Evolutionary conservation across 2,329 filamentous ascomycete species (phyloP), one percentile per base, ranked within the genome.

Genomic region (Ophiostoma sp.): DNA sequence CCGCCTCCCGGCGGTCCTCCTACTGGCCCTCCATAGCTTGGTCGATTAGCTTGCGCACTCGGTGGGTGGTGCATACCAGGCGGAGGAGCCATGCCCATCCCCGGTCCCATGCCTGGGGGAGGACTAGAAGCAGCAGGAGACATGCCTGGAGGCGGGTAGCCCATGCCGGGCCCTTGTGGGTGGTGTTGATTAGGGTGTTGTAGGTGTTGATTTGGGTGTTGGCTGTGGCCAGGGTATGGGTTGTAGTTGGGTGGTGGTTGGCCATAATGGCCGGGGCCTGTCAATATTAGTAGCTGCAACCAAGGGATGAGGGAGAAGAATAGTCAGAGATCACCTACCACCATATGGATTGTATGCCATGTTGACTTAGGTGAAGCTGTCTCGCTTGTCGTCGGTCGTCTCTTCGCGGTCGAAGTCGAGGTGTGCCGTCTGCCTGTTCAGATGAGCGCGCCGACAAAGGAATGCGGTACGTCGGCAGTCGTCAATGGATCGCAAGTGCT

Each of bases 61-160:
- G 89, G 93, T 80, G 90, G 86, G 85, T 92, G 92, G 80, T 92
- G 91, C 82, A 95, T 89, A 82, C 93, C 93, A 74, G 92, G 92
- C 77, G 92, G 90, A 79, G 91, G 89, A 81, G 88, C 90, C 81
- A 94, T 93, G 81, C 94, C 94, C 82, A 95, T 89, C 82, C 92
- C 93, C 73, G 92, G 92, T 77, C 92, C 90, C 81, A 94, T 93
- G 80, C 94, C 94, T 79, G 94, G 94, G 12, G 66, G 45, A 8
- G 22, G 36, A 64, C n/a, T 19, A 22, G 61, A 31, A 82, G 61
- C 63, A 82, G 90, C 90, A 81, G 91, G 87, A 79, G 91, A 88
- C 89, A 94, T 93, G 84, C 92, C 93, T 85, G 93, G 92, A 80
- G 93, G 92, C 82, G 91, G 93, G 78, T 93, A 90, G 77, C 89